These are phyloP conservation scores for Gossypium gossypioides DNA, from an alignment of 441 rosid species.

Conservation along the genomic window DNA sequence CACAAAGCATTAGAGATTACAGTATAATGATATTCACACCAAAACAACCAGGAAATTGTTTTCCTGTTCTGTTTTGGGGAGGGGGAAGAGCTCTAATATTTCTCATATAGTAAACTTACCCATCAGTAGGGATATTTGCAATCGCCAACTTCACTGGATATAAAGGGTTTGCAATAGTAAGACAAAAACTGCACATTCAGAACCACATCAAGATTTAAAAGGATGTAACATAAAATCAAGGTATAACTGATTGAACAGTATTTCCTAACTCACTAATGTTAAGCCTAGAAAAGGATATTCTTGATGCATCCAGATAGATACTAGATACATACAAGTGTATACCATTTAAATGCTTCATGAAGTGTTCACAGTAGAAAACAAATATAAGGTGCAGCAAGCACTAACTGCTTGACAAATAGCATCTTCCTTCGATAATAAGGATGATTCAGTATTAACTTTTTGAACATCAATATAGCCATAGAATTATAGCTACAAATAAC, in stretches of 20 bases:
- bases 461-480: not conserved
- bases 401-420: not conserved
- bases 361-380: not conserved
- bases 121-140: constrained; percentile 55
- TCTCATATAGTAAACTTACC: constrained; percentile 40
- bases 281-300: not conserved
- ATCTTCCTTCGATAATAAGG: not conserved
- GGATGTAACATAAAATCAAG: not conserved
- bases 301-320: constrained; percentile 2
- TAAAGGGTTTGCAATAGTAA: constrained; percentile 54
- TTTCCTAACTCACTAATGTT: not conserved
- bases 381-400: not conserved
- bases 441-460: not conserved
- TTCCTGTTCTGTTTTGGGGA: not conserved
- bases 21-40: not conserved
- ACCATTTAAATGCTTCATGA: not conserved
- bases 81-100: not conserved
- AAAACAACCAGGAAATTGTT: not conserved
- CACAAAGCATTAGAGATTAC: not conserved
- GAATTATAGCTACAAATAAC: not conserved
- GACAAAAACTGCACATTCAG: constrained; percentile 59
- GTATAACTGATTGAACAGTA: not conserved
- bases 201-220: constrained; percentile 8
- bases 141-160: constrained; percentile 56
- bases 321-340: not conserved